Conservation (phyloP, 176 grass and related monocot species). For the Microstegium vimineum region DNA sequence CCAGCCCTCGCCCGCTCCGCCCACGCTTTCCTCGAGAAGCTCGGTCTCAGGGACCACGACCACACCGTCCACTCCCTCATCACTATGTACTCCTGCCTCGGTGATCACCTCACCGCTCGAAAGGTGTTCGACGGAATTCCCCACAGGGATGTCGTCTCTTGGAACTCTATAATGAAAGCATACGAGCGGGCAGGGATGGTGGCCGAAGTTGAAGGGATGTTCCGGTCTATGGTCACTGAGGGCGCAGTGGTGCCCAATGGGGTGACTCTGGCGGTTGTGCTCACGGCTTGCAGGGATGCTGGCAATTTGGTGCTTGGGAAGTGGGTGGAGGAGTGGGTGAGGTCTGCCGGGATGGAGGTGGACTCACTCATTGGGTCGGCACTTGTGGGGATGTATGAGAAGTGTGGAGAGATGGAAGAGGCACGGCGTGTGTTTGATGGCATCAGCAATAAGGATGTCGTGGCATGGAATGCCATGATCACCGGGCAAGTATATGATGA, state of each 20-base stretch:
- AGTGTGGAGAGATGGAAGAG: constrained; percentile 56
- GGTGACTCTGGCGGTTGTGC: constrained; percentile 15
- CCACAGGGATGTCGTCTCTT: constrained; percentile 34
- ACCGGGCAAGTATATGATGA: constrained; percentile 50
- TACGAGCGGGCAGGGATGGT: constrained; percentile 19
- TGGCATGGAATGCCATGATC: constrained; percentile 87
- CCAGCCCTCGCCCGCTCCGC: constrained; percentile 7
- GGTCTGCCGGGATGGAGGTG: constrained; percentile 16
- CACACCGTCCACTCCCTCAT: constrained; percentile 41
- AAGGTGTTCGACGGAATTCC: constrained; percentile 45
- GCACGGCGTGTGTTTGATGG: constrained; percentile 56
- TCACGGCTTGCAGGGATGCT: constrained; percentile 47
- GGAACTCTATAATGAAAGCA: constrained; percentile 34
- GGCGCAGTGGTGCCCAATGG: constrained; percentile 6
- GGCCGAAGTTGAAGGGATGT: background rate
- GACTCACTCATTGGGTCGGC: constrained; percentile 43
- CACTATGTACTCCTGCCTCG: constrained; percentile 33
- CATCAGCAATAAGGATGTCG: constrained; percentile 44
- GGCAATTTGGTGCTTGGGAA: constrained; percentile 42
- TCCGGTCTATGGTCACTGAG: background rate
- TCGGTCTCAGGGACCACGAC: constrained; percentile 19
- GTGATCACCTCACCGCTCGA: background rate
- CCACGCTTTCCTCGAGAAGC: constrained; percentile 35
- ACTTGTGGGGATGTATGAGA: constrained; percentile 72
- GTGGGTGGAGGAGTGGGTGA: constrained; percentile 54